A percentile compares a stretch with the other conserved stretches of the same genome.
These are phyloP conservation scores for Fraxinus sp. DNA, from an alignment of 305 asterid species.

Conservation along the genomic window DNA sequence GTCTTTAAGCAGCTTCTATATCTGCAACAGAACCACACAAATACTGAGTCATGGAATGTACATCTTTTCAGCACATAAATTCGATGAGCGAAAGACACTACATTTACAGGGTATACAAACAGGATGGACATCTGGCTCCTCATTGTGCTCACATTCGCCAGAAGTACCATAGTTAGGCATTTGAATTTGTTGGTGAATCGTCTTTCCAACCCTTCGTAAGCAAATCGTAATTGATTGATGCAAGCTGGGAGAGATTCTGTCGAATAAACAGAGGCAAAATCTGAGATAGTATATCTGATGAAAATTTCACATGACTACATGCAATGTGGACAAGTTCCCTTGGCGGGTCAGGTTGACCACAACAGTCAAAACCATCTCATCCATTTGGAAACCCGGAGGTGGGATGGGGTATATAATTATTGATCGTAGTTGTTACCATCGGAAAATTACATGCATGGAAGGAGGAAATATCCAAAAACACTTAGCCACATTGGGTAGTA, in stretches of 20 bases:
- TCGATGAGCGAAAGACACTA: slow-evolving; percentile 15
- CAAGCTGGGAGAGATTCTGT: slow-evolving; percentile 96
- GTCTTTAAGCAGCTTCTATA: slow-evolving; percentile 34
- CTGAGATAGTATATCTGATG: background rate
- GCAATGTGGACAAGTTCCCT: background rate
- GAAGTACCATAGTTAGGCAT: slow-evolving; percentile 29
- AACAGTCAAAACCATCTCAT: background rate
- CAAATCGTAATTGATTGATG: slow-evolving; percentile 89
- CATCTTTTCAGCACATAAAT: slow-evolving; percentile 2
- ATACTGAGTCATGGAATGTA: background rate
- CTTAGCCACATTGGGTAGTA: background rate
- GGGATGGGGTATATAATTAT: background rate
- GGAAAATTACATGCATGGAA: background rate
- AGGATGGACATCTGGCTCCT: background rate
- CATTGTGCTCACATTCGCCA: background rate
- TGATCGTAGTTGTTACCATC: background rate
- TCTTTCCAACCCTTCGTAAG: slow-evolving; percentile 88
- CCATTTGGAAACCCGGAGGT: background rate
- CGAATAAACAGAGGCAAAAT: slow-evolving; percentile 8
- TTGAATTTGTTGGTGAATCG: slow-evolving; percentile 55
- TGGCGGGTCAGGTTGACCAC: background rate
- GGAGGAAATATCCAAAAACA: background rate
- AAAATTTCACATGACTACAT: background rate
- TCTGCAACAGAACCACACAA: slow-evolving; percentile 30
- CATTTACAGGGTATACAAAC: slow-evolving; percentile 38